Evolutionary conservation across 441 rosid species (phyloP), one percentile per base, ranked within the genome.

Genomic region (Rhodomyrtus psidioides): DNA sequence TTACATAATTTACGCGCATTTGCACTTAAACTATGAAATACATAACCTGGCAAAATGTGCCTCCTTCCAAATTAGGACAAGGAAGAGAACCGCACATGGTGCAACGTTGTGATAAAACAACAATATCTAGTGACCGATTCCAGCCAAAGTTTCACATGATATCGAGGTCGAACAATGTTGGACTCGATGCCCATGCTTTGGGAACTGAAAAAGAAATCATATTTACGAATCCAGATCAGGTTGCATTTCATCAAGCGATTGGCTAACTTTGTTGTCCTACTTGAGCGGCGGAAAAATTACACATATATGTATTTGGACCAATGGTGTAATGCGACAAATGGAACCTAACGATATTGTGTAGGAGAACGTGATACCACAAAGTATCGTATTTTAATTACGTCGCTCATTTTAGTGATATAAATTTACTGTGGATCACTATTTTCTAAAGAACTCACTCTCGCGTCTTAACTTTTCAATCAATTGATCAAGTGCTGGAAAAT

Each of bases 331-430:
- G n/a, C 4, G 49, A 39, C 49, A 6, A 4, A 30, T 6, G 21
- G 75, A 21, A 62, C 39, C 4, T 30, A 5, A 4, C 19, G 26
- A 34, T 13, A 65, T 19, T 65, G 6, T 19, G 4, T 30, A 0
- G 0, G 26, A n/a, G 1, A 19, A 65, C 0, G n/a, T 0, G 14
- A 34, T 3, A 21, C 0, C 0, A 0, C 7, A 9, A 62, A n/a
- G 46, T 1, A 26, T 2, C 7, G 13, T 19, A 30, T 19, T 4
- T 17, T 62, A 6, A 6, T 1, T 0, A 65, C 3, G 26, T 6
- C 4, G 7, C 26, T 19, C 0, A 19, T 34, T 65, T 24, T 24
- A 12, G 13, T 9, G 42, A 7, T 1, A 30, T 16, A 9, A 28
- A 9, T 62, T 28, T 17, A 2, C 7, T 1, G 2, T 12, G 1